Percentiles rank a stretch among this genome's conserved stretches.
These are phyloP conservation scores for Pichia sp. DNA, from an alignment of 1,139 yeast species.

Conservation along the genomic window DNA sequence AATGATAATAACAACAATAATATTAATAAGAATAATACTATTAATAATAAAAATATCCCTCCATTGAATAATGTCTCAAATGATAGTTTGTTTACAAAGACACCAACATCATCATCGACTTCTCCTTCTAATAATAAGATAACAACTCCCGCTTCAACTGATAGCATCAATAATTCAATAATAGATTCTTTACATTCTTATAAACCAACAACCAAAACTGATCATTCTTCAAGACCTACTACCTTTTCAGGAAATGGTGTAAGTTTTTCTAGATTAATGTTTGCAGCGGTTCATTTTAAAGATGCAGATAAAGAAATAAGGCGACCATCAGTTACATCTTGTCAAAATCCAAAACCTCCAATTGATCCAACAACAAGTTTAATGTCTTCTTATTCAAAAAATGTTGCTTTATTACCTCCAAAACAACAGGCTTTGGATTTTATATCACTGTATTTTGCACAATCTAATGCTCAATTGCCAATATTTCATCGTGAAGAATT, in stretches of 20 bases:
- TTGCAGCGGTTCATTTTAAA: conserved; percentile 67
- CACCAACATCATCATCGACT: conserved; percentile 1
- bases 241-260: conserved; percentile 27
- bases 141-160: background rate
- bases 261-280: conserved; percentile 68
- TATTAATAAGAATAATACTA: background rate
- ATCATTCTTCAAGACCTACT: conserved; percentile 7
- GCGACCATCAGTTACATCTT: background rate
- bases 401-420: conserved; percentile 47
- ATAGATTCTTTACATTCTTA: conserved; percentile 3
- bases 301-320: conserved; percentile 15
- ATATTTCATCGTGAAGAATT: conserved; percentile 76
- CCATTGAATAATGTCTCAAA: no score
- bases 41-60: no score
- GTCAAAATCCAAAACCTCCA: conserved; percentile 12
- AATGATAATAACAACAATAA: background rate
- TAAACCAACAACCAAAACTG: background rate
- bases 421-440: conserved; percentile 64
- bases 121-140: background rate
- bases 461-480: conserved; percentile 77
- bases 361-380: conserved; percentile 28
- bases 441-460: conserved; percentile 65
- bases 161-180: background rate
- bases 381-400: conserved; percentile 12
- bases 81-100: no score